phyloP scores from a whole-genome alignment of 2,329 filamentous ascomycete species.

The Aspergillus glaucus region DNA sequence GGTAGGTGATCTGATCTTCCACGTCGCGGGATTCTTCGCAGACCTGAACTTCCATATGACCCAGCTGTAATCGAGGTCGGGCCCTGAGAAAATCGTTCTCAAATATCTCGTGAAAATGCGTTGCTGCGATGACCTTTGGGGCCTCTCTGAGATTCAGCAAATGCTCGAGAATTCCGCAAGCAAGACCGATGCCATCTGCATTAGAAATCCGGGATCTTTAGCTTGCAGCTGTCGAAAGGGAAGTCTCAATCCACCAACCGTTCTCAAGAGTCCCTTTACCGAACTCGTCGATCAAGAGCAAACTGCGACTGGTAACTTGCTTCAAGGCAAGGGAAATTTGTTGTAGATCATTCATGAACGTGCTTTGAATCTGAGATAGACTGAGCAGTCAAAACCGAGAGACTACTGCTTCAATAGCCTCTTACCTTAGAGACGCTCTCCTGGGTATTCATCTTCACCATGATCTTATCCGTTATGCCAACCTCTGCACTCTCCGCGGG shows the following conservation, averaged over 20 bases:
- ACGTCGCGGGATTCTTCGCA: constrained; percentile 39
- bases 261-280: constrained; percentile 61
- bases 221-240: background rate
- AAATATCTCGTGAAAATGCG: constrained; percentile 55
- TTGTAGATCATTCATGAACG: constrained; percentile 77
- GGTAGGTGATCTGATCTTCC: constrained; percentile 53
- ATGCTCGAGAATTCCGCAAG: constrained; percentile 55
- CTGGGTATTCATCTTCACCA: constrained; percentile 75
- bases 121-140: constrained; percentile 57
- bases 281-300: constrained; percentile 92
- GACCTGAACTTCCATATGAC: constrained; percentile 52
- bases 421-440: constrained; percentile 56
- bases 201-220: background rate
- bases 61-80: constrained; percentile 45
- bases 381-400: background rate
- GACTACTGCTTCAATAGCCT: background rate
- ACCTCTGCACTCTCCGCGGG: constrained; percentile 71
- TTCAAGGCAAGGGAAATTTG: constrained; percentile 74
- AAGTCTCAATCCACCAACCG: constrained; percentile 23
- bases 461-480: constrained; percentile 85
- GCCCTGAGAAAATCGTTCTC: constrained; percentile 49
- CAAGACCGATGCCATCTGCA: constrained; percentile 58
- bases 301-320: constrained; percentile 66
- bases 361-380: constrained; percentile 48
- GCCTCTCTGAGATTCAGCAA: constrained; percentile 44